Evolutionary conservation across 2,329 filamentous ascomycete genomes (phyloP), one percentile per base, ranked within the genome.

Genomic region (Clarireedia hainanense): DNA sequence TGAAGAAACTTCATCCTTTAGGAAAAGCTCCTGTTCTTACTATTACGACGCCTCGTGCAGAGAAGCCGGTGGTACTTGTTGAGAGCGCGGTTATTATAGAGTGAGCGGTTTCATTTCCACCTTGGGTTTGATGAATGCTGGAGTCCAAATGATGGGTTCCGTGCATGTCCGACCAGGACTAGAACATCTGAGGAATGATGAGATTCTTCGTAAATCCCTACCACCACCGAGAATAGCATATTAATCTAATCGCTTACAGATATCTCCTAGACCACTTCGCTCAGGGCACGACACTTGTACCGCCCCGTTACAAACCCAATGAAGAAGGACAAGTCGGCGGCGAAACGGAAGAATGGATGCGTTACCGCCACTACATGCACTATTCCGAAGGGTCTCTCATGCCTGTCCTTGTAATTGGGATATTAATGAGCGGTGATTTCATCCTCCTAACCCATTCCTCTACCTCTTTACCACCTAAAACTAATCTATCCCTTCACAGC

Each of bases 371-470:
- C 68, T 83, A 82, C 62, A 81, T 96, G 77, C 87, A 96, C 69
- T 96, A 91, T 70, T 78, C 82, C 5, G 92, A 96, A 73, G 92
- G 91, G 10, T 89, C 81, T 58, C 72, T 96, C 59, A 94, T 95
- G 85, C 80, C 83, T 0, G 74, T 83, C 48, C 69, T 94, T 60
- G 71, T 91, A 1, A 71, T 89, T 59, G 73, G 76, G 14, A 67
- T 94, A 15, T 72, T 95, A 26, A 73, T 87, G 12, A 66, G 66
- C 4, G 69, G 77, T 79, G 67, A 57, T 75, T 72, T 0, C 36
- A 9, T 34, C 34, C n/a, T 20, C n/a, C 30, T 2, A 20, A 20
- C 20, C 20, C 20, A 20, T 20, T 20, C 20, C 5, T 20, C 26
- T 23, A 47, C 17, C n/a, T 36, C 6, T 15, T n/a, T 14, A 2